These are phyloP conservation scores for Gynostemma pentaphyllum DNA, from an alignment of 306 rosid genomes.

Conservation along the genomic window DNA sequence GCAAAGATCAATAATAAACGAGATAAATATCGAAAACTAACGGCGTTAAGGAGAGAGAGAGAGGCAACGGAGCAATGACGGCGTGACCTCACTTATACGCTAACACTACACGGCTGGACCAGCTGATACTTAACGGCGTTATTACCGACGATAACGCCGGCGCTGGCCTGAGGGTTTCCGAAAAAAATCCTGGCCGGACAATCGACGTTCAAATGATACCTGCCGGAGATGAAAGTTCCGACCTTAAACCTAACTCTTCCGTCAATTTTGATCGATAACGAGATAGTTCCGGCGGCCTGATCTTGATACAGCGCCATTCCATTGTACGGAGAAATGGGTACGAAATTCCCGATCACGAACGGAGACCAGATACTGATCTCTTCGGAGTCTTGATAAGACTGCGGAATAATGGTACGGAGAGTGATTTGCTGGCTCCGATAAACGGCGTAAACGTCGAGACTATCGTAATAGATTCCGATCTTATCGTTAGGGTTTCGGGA, in stretches of 20 bases:
- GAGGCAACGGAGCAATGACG: conserved; percentile 5
- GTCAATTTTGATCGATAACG: conserved; percentile 31
- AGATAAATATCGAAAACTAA: conserved; percentile 5
- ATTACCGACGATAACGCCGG: conserved; percentile 28
- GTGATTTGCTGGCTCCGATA: conserved; percentile 74
- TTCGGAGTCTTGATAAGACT: conserved; percentile 73
- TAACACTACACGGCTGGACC: conserved; percentile 49
- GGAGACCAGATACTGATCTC: conserved; percentile 80
- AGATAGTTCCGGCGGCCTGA: conserved; percentile 34
- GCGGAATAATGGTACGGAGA: conserved; percentile 49
- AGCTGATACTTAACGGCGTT: conserved; percentile 70
- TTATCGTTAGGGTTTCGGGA: conserved; percentile 76
- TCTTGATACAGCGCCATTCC: conserved; percentile 28
- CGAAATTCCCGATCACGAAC: conserved; percentile 39
- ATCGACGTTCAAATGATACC: conserved; percentile 53
- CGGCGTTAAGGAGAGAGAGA: conserved; percentile 8
- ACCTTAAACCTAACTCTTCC: conserved; percentile 85
- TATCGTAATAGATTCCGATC: conserved; percentile 85
- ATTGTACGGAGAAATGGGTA: conserved; percentile 73
- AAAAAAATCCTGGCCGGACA: conserved; percentile 60
- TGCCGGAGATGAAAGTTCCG: conserved; percentile 57
- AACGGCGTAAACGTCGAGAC: conserved; percentile 43
- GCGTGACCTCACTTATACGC: conserved; percentile 23
- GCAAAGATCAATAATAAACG: not conserved
- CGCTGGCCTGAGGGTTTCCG: conserved; percentile 21